Base-by-base conservation (phyloP, 306 rosid genomes). In the Begonia fuchsioides region DNA sequence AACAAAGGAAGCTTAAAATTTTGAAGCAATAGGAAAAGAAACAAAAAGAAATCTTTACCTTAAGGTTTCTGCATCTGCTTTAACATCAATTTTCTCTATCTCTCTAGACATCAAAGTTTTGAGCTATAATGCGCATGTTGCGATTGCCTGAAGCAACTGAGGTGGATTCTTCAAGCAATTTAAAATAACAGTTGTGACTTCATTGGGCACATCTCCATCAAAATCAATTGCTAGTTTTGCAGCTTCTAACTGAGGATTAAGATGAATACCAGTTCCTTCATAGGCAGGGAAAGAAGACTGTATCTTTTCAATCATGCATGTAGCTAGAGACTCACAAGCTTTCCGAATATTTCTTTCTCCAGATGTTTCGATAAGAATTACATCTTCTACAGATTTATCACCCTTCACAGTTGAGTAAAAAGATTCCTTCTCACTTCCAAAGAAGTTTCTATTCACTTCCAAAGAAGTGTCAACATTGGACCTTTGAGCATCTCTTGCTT, bases 41-140 rank as follows among this genome's bases (percentile, higher is more conserved):
- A 11, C 58, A 48, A 1, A 12, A 52, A 43, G 50, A 50, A 38
- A 45, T 13, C 12, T 60, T 70, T 75, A 90, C 96, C 98, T 81
- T 61, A 90, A 75, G 65, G 76, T 85, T 76, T 90, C 98, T 61
- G 98, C 98, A 68, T 90, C 95, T 20, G 87, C 92, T 66, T 83
- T 79, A 54, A 90, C 93, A 67, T 90, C 98, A 60, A 82, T 82
- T 66, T 85, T 90, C 68, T 85, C 98, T n/a, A 75, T 80, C 69
- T 90, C 98, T 68, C 79, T 77, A 70, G 96, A 77, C 53, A 90
- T 67, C 51, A 77, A 66, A 75, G 78, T 77, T 68, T 71, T 85
- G 70, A 90, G 65, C 55, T 82, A 69, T 32, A 56, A 49, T 13
- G 96, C 75, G 63, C 82, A 76, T 32, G 93, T 80, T 14, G 96